phyloP scores from a whole-genome alignment of 225 moss, liverwort and hornwort species.

The Pseudisothecium myosuroides region DNA sequence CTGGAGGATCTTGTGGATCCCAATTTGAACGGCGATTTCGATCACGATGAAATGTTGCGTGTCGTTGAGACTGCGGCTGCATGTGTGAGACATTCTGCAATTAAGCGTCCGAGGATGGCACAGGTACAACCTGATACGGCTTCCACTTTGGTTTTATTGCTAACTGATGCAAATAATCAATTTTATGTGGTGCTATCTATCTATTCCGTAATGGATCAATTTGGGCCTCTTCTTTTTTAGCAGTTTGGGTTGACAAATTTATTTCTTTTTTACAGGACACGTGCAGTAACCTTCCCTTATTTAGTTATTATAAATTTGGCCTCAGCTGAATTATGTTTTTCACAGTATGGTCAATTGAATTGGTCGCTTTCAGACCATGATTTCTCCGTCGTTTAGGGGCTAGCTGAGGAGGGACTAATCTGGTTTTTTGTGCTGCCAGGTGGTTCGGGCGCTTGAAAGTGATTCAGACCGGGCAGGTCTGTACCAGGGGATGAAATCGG shows the following conservation, averaged over 20 bases:
- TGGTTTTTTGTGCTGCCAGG: neutral
- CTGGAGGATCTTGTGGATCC: neutral
- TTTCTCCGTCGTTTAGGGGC: neutral
- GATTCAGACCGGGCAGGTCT: slow-evolving; percentile 56
- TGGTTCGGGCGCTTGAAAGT: slow-evolving; percentile 69
- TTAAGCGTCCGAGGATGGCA: neutral
- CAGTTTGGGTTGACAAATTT: neutral
- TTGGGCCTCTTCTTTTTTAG: neutral
- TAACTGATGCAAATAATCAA: neutral
- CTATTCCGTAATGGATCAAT: too few relatives aligned
- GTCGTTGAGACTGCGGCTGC: neutral
- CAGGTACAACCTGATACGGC: neutral
- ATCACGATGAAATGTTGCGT: neutral
- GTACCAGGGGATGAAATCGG: slow-evolving; percentile 69
- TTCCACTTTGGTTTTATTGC: neutral
- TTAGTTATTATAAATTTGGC: neutral
- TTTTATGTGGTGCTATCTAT: neutral
- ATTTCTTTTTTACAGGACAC: neutral
- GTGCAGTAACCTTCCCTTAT: too few relatives aligned
- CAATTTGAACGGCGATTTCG: neutral
- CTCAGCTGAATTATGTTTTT: neutral
- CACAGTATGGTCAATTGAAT: neutral
- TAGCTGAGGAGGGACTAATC: neutral
- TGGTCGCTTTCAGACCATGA: too few relatives aligned
- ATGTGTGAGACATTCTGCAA: neutral